Conservation (phyloP, 495 filamentous ascomycete species). For the Talaromyces wortmannii region DNA sequence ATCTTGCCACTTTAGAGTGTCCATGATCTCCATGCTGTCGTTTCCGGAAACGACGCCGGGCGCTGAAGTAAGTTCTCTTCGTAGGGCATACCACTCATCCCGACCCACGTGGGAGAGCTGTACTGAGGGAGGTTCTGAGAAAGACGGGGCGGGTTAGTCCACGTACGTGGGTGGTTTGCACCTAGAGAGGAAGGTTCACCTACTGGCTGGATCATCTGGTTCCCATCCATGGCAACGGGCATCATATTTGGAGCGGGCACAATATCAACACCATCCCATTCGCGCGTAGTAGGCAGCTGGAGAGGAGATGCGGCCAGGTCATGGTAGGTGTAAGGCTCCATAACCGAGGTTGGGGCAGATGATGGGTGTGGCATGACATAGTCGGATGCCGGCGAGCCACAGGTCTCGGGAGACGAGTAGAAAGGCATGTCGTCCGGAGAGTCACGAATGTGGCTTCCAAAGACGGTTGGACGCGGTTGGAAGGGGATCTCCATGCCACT, state of each 20-base stretch:
- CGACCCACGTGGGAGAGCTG: constrained; percentile 35
- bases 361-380: constrained; percentile 27
- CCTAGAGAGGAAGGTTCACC: constrained; percentile 8
- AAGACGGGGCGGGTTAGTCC: background rate
- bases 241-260: constrained; percentile 22
- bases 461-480: constrained; percentile 25
- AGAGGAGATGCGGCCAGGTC: constrained; percentile 31
- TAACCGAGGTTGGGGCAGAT: constrained; percentile 23
- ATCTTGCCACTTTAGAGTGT: constrained; percentile 23
- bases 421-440: constrained; percentile 32
- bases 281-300: constrained; percentile 26
- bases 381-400: constrained; percentile 35
- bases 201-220: constrained; percentile 29
- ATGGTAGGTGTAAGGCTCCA: constrained; percentile 29
- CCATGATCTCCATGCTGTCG: constrained; percentile 24
- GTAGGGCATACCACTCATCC: constrained; percentile 29
- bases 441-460: constrained; percentile 30
- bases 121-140: constrained; percentile 29
- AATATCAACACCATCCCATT: constrained; percentile 26
- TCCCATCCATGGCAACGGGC: constrained; percentile 24
- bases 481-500: constrained; percentile 28
- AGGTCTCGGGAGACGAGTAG: constrained; percentile 38
- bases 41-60: constrained; percentile 19
- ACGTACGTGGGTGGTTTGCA: background rate
- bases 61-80: constrained; percentile 26